Percentiles rank a stretch among this genome's conserved stretches.
Conservation (phyloP, 352 stramenopile genomes). For the Peronosclerospora sorghi region DNA sequence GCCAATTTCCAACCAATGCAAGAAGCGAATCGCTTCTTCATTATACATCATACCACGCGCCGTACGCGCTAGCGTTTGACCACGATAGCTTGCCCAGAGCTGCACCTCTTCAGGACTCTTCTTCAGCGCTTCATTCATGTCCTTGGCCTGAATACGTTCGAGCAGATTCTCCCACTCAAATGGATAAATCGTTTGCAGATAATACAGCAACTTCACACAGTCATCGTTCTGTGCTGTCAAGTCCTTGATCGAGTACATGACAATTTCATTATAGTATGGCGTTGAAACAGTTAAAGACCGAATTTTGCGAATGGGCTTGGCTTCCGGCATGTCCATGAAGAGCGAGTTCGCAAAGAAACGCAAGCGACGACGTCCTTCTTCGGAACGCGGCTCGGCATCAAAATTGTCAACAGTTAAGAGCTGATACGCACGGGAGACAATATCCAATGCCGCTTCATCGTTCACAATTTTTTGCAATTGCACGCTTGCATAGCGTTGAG, state of each 20-base stretch:
- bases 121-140: slow-evolving; percentile 72
- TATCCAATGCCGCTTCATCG: slow-evolving; percentile 65
- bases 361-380: slow-evolving; percentile 67
- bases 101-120: slow-evolving; percentile 72
- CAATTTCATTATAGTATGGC: slow-evolving; percentile 83
- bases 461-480: slow-evolving; percentile 77
- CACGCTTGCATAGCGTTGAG: slow-evolving; percentile 64
- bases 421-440: slow-evolving; percentile 74
- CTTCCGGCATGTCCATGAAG: slow-evolving; percentile 83
- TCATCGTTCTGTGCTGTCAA: slow-evolving; percentile 78
- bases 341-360: slow-evolving; percentile 82
- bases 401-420: slow-evolving; percentile 79
- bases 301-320: slow-evolving; percentile 77
- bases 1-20: slow-evolving; percentile 80
- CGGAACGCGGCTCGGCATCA: slow-evolving; percentile 68
- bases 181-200: slow-evolving; percentile 84
- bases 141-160: slow-evolving; percentile 61
- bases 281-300: slow-evolving; percentile 67
- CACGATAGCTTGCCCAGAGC: slow-evolving; percentile 70
- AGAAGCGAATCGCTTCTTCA: slow-evolving; percentile 67
- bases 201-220: slow-evolving; percentile 94
- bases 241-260: slow-evolving; percentile 83
- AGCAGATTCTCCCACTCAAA: slow-evolving; percentile 78
- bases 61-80: slow-evolving; percentile 67
- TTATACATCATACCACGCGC: slow-evolving; percentile 84